Base-by-base conservation (phyloP, 768 basidiomycete genomes). In the Trametes maxima region DNA sequence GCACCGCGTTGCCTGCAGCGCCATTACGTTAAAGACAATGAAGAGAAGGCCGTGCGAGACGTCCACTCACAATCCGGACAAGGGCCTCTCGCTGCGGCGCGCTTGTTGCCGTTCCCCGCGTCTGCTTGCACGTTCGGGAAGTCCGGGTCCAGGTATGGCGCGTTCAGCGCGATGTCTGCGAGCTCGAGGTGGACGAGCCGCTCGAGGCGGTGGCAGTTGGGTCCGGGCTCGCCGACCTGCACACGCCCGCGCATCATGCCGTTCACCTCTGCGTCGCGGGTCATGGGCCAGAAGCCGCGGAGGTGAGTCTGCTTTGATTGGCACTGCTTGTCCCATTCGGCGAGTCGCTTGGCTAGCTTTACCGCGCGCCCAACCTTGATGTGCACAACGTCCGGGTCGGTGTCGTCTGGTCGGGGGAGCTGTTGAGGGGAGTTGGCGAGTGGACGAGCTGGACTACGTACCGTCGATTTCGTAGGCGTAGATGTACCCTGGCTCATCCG, bases 241-340 rank as follows among this genome's bases (percentile, higher is more conserved):
- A 92, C 80, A 16, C 82, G 79, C 0, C 89, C 89, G 68, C 85
- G 85, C 78, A 90, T 82, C 24, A 90, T 69, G 61, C 83, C 85
- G 17, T 67, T 72, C 14, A 65, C 66, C 39, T 72, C 72, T 44
- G 73, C 72, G 54, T 79, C 79, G 28, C 79, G 76, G 33, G 77
- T 77, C 21, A 82, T 82, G 1, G 92, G 92, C 79, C 86, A 92
- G 76, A 82, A 89, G 0, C 90, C 90, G 45, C 89, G 81, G 16
- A 90, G 74, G 39, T 91, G 81, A 53, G 87, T 89, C 65, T 86
- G 82, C 71, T 88, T 90, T 8, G 89, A 90, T 4, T 83, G 83
- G 61, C 92, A 94, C 66, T 91, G 89, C 66, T 88, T 92, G 21
- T 79, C 79, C 92, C 92, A 94, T 66, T 94, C 81, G 69, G 88